Conservation (phyloP, 441 rosid genomes). For the Bocquillonia castaneifolia region DNA sequence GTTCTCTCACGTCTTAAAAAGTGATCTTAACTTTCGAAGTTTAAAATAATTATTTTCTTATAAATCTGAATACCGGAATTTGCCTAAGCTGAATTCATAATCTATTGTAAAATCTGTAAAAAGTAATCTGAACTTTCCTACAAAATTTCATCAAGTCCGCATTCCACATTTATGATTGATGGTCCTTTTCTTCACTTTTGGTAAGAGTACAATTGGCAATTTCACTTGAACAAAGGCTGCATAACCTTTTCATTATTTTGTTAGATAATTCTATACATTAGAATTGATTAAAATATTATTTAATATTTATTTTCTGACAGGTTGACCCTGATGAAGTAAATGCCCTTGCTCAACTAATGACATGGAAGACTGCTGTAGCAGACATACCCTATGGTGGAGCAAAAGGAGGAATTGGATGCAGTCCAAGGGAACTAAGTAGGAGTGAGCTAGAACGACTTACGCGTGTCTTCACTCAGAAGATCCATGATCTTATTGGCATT, state of each 20-base stretch:
- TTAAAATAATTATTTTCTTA: neutral
- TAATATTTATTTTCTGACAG: constrained; percentile 28
- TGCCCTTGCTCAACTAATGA: constrained; percentile 96
- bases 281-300: neutral
- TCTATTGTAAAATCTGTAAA: neutral
- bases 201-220: neutral
- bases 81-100: neutral
- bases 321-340: constrained; percentile 98
- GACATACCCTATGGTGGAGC: constrained; percentile 98
- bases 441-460: constrained; percentile 90
- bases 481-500: constrained; percentile 88
- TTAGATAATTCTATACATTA: neutral
- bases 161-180: neutral
- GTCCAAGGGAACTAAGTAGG: constrained; percentile 59
- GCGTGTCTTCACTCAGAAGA: constrained; percentile 98
- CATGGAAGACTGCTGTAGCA: constrained; percentile 97
- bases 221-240: neutral
- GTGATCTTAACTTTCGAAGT: no score
- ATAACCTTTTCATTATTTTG: neutral
- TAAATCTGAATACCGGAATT: neutral
- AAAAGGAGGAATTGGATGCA: constrained; percentile 95
- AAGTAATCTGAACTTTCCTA: neutral
- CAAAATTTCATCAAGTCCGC: neutral
- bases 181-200: neutral
- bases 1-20: no score